Percentiles rank a stretch among this genome's conserved stretches.
phyloP scores from a whole-genome alignment of 2,329 filamentous ascomycete genomes.

The Pochonia chlamydosporia region DNA sequence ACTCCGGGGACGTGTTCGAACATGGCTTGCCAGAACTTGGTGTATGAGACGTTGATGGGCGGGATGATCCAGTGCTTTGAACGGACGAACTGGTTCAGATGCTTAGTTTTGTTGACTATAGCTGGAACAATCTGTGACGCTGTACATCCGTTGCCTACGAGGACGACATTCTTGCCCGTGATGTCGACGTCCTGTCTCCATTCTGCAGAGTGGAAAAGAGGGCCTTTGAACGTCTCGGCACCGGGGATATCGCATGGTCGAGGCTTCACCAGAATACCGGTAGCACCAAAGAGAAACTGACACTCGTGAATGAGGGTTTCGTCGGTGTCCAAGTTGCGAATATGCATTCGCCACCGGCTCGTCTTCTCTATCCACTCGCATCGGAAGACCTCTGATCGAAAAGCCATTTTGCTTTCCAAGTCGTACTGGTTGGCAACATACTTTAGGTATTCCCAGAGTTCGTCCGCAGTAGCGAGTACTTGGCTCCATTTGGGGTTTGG shows the following conservation, averaged over 20 bases:
- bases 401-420: slow-evolving; percentile 31
- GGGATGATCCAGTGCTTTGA: slow-evolving; percentile 37
- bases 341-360: slow-evolving; percentile 27
- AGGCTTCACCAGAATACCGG: slow-evolving; percentile 27
- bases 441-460: slow-evolving; percentile 53
- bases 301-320: slow-evolving; percentile 27
- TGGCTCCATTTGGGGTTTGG: slow-evolving; percentile 56
- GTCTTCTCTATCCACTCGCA: slow-evolving; percentile 32
- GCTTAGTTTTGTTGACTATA: slow-evolving; percentile 28
- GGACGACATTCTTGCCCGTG: slow-evolving; percentile 38
- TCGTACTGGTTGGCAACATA: slow-evolving; percentile 41
- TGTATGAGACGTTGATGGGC: slow-evolving; percentile 18
- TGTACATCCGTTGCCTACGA: slow-evolving; percentile 52
- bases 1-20: slow-evolving; percentile 42
- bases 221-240: slow-evolving; percentile 34
- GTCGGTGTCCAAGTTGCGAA: slow-evolving; percentile 19
- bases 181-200: slow-evolving; percentile 49
- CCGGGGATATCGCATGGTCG: slow-evolving; percentile 40
- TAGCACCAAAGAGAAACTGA: slow-evolving; percentile 32
- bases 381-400: slow-evolving; percentile 29
- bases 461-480: slow-evolving; percentile 47
- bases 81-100: slow-evolving; percentile 36
- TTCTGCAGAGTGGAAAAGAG: slow-evolving; percentile 47
- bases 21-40: slow-evolving; percentile 21
- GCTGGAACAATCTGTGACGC: slow-evolving; percentile 47